These are phyloP conservation scores for Avena insularis DNA, from an alignment of 176 grass and related monocot species.

Conservation along the genomic window DNA sequence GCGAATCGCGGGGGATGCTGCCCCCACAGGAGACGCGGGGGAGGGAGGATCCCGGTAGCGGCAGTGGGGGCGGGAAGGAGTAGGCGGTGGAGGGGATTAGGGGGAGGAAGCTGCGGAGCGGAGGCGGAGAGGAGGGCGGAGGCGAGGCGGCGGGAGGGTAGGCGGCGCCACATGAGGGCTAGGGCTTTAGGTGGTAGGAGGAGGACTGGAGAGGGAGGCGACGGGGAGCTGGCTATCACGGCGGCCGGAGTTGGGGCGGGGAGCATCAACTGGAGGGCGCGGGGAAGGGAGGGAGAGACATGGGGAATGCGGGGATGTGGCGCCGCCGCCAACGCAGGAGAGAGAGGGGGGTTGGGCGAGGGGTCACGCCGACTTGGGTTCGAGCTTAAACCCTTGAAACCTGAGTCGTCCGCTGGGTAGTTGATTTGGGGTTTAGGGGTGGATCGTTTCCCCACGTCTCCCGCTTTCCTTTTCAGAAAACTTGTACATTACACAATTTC, in stretches of 20 bases:
- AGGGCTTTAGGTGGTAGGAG: background rate
- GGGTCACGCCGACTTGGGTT: background rate
- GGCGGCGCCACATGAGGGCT: conserved; percentile 46
- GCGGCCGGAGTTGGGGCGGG: conserved; percentile 31
- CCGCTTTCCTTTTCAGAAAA: background rate
- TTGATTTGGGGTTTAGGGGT: conserved; percentile 30
- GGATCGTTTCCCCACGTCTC: background rate
- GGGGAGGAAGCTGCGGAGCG: background rate
- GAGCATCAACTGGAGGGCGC: conserved; percentile 40
- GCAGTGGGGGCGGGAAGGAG: conserved; percentile 8
- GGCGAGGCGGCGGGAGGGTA: conserved; percentile 43
- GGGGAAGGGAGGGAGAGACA: background rate
- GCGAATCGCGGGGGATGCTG: conserved; percentile 41
- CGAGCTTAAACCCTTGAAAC: conserved; percentile 38
- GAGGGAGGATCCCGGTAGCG: background rate
- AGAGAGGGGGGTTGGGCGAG: background rate
- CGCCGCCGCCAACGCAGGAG: conserved; percentile 34
- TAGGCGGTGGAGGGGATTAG: background rate
- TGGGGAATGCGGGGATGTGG: conserved; percentile 16
- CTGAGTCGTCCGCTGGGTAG: background rate
- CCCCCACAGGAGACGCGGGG: conserved; percentile 34
- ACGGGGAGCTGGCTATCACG: background rate
- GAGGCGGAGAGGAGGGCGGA: conserved; percentile 27
- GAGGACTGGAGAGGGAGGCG: background rate
- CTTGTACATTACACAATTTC: background rate